Percentiles rank a stretch among this genome's conserved stretches.
Evolutionary conservation across 1,284 basidiomycete genomes (phyloP).

Genomic region (Ceratobasidium papillatum): DNA sequence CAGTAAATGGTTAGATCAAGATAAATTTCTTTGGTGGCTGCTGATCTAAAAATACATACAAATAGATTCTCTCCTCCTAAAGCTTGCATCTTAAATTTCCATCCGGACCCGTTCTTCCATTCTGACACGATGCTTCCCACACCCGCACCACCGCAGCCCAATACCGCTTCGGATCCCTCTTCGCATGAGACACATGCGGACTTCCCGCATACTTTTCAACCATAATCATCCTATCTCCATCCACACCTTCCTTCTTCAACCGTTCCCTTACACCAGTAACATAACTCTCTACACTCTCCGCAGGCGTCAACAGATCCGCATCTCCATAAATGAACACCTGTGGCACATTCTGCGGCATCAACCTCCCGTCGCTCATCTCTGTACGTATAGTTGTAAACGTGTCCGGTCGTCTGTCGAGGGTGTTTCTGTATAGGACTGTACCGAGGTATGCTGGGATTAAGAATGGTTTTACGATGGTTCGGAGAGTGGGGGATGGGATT

Average conservation of each 20-base stretch:
- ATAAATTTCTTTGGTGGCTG: no score
- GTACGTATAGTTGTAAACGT: neutral
- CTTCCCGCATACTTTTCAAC: constrained; percentile 14
- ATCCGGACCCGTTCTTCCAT: neutral
- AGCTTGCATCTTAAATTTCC: neutral
- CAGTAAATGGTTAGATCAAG: no score
- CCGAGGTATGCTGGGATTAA: neutral
- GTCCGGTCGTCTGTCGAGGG: neutral
- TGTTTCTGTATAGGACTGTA: neutral
- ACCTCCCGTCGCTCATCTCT: constrained; percentile 2
- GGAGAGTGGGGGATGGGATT: neutral
- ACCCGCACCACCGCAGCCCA: constrained; percentile 13
- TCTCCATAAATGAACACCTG: constrained; percentile 22
- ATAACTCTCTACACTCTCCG: constrained; percentile 8
- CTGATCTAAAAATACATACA: neutral
- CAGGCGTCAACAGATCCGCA: neutral
- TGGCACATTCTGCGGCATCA: constrained; percentile 14
- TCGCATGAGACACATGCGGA: constrained; percentile 23
- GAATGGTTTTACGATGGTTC: neutral
- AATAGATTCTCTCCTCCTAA: neutral
- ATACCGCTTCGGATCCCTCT: constrained; percentile 7
- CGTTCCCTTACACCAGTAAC: neutral
- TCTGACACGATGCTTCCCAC: constrained; percentile 13
- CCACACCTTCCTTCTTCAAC: neutral
- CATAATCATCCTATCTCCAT: neutral